phyloP scores from a whole-genome alignment of 2,329 filamentous ascomycete genomes.

The Rutstroemia sydowiana region DNA sequence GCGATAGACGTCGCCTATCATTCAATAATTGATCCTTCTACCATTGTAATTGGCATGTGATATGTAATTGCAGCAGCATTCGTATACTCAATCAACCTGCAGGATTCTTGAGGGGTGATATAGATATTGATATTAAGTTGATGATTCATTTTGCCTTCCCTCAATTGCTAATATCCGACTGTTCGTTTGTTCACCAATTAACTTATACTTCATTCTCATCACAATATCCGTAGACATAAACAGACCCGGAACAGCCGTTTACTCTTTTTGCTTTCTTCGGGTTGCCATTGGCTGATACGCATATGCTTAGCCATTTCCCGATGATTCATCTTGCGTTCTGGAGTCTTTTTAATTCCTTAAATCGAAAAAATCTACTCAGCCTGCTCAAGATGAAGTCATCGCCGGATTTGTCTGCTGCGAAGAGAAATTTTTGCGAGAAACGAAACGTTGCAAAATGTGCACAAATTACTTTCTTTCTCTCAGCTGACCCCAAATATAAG shows the following conservation, averaged over 20 bases:
- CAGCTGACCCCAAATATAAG: constrained; percentile 7
- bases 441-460: constrained; percentile 2
- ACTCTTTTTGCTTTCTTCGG: neutral
- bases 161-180: neutral
- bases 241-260: constrained; percentile 6
- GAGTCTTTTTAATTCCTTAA: neutral
- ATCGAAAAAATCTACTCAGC: neutral
- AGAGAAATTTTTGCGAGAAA: neutral
- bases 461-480: constrained; percentile 6
- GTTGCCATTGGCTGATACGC: constrained; percentile 1
- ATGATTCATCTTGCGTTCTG: constrained; percentile 4
- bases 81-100: neutral
- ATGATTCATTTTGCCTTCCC: neutral
- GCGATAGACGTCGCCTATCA: too few species aligned
- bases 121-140: neutral
- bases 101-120: neutral
- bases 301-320: neutral
- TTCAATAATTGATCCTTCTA: too few species aligned
- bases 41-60: neutral
- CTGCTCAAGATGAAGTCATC: constrained; percentile 10
- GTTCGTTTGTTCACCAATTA: neutral
- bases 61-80: neutral
- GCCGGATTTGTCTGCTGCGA: constrained; percentile 2
- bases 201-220: neutral
- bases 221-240: neutral